These are phyloP conservation scores for Apiospora pterosperma DNA, from an alignment of 2,329 filamentous ascomycete species.

Conservation along the genomic window DNA sequence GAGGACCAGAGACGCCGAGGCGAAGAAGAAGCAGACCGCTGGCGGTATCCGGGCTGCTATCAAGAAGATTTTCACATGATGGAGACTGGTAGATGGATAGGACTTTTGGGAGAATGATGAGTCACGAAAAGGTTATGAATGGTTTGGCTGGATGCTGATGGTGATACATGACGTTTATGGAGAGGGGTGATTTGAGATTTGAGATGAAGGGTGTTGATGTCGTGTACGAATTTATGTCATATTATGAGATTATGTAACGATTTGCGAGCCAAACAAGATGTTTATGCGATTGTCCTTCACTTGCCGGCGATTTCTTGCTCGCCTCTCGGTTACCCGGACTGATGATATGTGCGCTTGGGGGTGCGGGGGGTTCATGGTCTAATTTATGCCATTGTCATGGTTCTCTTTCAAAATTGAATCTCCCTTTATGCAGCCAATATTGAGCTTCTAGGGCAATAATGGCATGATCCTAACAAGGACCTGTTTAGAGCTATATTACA, in stretches of 20 bases:
- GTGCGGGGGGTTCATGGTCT: no score
- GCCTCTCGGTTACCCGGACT: not conserved
- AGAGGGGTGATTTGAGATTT: not conserved
- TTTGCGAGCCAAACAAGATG: not conserved
- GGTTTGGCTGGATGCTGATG: not conserved
- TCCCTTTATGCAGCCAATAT: not conserved
- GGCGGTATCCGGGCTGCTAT: not conserved
- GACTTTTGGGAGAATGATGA: not conserved
- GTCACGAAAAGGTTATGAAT: not conserved
- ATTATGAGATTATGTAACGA: not conserved
- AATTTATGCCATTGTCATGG: not conserved
- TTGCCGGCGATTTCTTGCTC: not conserved
- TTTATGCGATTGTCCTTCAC: not conserved
- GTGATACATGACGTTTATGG: not conserved
- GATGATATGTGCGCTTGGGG: not conserved
- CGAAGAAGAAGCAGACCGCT: not conserved
- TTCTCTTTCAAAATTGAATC: not conserved
- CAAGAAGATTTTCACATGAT: constrained; percentile 1
- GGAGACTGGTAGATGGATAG: not conserved
- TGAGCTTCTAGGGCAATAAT: no score
- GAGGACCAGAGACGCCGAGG: not conserved
- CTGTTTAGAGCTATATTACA: not conserved
- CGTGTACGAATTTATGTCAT: constrained; percentile 1
- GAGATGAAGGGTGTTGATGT: not conserved
- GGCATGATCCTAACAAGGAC: not conserved